These are phyloP conservation scores for Dalechampia spathulata DNA, from an alignment of 441 rosid species.

Conservation along the genomic window DNA sequence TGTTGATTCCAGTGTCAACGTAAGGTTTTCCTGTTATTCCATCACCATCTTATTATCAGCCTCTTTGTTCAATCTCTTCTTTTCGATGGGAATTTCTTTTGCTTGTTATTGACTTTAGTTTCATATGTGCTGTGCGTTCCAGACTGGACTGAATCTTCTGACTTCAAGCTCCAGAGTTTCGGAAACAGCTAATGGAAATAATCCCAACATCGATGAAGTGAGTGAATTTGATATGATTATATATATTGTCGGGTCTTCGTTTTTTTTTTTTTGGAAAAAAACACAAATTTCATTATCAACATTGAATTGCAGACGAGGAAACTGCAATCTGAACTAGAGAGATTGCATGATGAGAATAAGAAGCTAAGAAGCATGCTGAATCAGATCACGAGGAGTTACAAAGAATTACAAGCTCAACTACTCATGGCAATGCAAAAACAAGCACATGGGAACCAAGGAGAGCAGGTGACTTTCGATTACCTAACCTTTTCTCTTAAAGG, in stretches of 20 bases:
- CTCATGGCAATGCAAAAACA: constrained; percentile 52
- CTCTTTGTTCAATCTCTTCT: neutral
- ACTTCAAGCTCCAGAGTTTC: constrained; percentile 33
- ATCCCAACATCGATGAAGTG: constrained; percentile 35
- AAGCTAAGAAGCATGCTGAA: constrained; percentile 50
- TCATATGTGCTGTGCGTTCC: constrained; percentile 4
- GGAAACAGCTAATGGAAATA: constrained; percentile 19
- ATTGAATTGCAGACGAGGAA: constrained; percentile 23
- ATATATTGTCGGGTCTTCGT: too few relatives aligned
- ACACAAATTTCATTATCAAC: too few relatives aligned
- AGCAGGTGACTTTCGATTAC: constrained; percentile 31
- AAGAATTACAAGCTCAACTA: constrained; percentile 53
- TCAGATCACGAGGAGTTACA: constrained; percentile 43
- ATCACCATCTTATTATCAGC: too few relatives aligned
- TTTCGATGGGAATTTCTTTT: neutral
- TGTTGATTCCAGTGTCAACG: constrained; percentile 39
- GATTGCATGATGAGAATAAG: constrained; percentile 58
- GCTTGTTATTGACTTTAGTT: constrained; percentile 2
- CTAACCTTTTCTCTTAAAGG: neutral
- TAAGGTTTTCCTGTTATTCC: constrained; percentile 27
- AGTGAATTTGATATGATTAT: too few relatives aligned
- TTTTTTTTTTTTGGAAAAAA: neutral
- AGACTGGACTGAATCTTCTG: constrained; percentile 51
- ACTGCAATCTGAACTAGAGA: constrained; percentile 41
- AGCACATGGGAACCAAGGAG: constrained; percentile 26